These are phyloP conservation scores for Nitzschia putrida DNA, from an alignment of 108 stramenopile genomes.

Conservation along the genomic window DNA sequence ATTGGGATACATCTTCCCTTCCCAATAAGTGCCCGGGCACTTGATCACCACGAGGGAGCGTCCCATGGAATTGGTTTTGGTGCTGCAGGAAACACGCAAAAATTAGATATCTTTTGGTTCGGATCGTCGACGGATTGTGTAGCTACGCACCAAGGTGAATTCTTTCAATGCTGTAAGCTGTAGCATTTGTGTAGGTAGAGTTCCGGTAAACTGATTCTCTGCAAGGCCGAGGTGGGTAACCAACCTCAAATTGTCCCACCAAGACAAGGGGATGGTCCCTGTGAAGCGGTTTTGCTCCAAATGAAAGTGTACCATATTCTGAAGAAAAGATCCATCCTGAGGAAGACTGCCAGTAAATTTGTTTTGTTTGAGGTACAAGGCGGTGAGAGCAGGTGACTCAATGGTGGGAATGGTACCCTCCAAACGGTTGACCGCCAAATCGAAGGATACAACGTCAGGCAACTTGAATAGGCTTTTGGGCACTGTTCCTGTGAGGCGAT, in stretches of 20 bases:
- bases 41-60: slow-evolving; percentile 19
- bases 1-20: not conserved
- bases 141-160: not conserved
- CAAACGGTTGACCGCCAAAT: slow-evolving; percentile 21
- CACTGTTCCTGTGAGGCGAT: slow-evolving; percentile 12
- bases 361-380: slow-evolving; percentile 24
- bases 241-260: not conserved
- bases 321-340: not conserved
- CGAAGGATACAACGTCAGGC: not conserved
- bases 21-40: not conserved
- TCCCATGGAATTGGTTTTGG: slow-evolving; percentile 16
- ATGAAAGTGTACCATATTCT: slow-evolving; percentile 5
- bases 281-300: slow-evolving; percentile 29
- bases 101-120: not conserved
- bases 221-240: slow-evolving; percentile 10
- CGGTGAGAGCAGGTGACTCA: not conserved
- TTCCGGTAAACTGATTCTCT: slow-evolving; percentile 40
- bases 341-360: slow-evolving; percentile 35
- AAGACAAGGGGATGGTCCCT: slow-evolving; percentile 31
- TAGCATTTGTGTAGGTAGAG: slow-evolving; percentile 22
- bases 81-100: not conserved
- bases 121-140: not conserved
- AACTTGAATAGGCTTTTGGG: slow-evolving; percentile 11
- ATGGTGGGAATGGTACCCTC: slow-evolving; percentile 22
- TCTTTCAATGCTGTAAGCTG: slow-evolving; percentile 1